Evolutionary conservation across 2,329 filamentous ascomycete genomes (phyloP).

Genomic region (Grosmannia serpens): DNA sequence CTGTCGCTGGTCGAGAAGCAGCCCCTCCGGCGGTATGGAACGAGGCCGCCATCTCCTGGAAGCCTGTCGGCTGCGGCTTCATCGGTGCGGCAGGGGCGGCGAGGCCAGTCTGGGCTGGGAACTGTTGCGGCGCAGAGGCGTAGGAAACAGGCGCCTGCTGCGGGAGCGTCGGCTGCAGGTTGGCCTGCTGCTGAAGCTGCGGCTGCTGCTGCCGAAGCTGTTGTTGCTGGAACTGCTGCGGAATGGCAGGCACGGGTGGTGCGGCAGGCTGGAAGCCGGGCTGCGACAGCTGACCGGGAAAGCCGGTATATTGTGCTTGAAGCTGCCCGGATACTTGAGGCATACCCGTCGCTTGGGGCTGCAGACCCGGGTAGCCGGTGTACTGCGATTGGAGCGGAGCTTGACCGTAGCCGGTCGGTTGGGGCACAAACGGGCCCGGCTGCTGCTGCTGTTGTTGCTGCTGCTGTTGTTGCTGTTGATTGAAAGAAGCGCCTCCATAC

Average conservation of each 20-base stretch:
- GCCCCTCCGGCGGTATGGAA: conserved; percentile 39
- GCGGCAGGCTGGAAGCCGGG: conserved; percentile 46
- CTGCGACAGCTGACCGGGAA: conserved; percentile 41
- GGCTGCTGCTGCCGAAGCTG: conserved; percentile 39
- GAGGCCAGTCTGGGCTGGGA: conserved; percentile 26
- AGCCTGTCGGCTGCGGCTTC: conserved; percentile 55
- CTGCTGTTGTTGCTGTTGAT: conserved; percentile 27
- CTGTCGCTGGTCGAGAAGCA: conserved; percentile 26
- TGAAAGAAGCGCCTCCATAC: conserved; percentile 36
- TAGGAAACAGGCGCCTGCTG: conserved; percentile 34
- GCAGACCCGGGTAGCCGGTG: conserved; percentile 46
- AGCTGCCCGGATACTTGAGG: conserved; percentile 45
- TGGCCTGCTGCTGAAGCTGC: conserved; percentile 28
- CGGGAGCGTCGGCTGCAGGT: conserved; percentile 12
- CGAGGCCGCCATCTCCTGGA: conserved; percentile 54
- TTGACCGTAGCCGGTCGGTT: conserved; percentile 50
- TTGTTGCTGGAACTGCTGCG: conserved; percentile 44
- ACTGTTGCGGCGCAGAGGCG: conserved; percentile 36
- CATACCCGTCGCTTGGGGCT: conserved; percentile 31
- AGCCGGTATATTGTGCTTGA: conserved; percentile 60
- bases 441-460: conserved; percentile 39
- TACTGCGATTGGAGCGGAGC: conserved; percentile 44
- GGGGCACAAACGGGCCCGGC: conserved; percentile 42
- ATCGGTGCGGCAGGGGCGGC: conserved; percentile 37
- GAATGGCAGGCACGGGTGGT: conserved; percentile 48